Base-by-base conservation (phyloP, 768 basidiomycete genomes). In the Lentinus tigrinus region DNA sequence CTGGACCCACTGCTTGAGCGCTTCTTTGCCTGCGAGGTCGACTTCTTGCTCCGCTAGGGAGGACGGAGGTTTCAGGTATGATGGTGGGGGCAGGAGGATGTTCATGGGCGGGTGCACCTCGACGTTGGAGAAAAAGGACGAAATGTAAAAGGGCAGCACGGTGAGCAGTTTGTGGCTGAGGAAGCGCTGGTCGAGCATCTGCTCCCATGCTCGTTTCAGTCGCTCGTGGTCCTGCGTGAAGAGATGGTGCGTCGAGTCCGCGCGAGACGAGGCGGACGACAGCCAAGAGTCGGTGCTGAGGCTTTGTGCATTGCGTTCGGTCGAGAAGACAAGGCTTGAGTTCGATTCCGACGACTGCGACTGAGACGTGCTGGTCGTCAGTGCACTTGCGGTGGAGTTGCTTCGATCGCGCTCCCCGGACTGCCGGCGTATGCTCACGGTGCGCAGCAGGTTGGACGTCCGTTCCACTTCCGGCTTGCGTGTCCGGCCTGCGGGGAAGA, bases 101-200 rank as follows among this genome's bases (percentile, higher is more conserved):
- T 79, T 77, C 57, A 81, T 68, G 2, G 78, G 72, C 16, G 79
- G 75, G 62, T 81, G 77, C 2, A 77, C 72, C 62, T 78, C 77
- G 46, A 87, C 77, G 47, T 83, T 79, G 9, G 68, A 66, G 62
- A 89, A 90, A 52, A 77, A 79, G 17, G 78, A 72, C 1, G 80
- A 81, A 37, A 91, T 74, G 63, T 89, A 86, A 61, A 89, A 86
- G 0, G 86, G 87, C 49, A 90, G 76, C 50, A 89, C 77, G 17
- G 83, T 78, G 58, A 84, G 73, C 7, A 85, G 67, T 19, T 80
- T 80, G 8, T 80, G 69, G 0, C 82, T 73, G 34, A 90, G 72
- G 65, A 88, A 87, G 17, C 82, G 76, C 23, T 70, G 75, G 43
- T 78, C 68, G 27, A 90, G 77, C 87, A 90, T 87, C 39, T 79